A percentile compares a stretch with the other conserved stretches of the same genome.
These are phyloP conservation scores for Agaricus subrufescens DNA, from an alignment of 768 basidiomycete genomes.

Conservation along the genomic window DNA sequence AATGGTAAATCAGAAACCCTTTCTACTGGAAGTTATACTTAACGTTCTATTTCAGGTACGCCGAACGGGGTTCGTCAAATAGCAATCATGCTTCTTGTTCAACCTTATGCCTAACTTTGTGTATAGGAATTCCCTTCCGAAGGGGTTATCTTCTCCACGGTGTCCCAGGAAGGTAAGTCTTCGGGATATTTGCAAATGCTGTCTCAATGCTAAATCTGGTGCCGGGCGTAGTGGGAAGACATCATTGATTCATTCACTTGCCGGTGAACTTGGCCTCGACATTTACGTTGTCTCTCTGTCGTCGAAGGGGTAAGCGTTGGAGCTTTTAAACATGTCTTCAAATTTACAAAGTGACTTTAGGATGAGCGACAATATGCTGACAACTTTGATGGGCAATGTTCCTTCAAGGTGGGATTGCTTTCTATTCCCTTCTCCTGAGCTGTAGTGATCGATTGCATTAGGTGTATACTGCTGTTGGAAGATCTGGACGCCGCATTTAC, in stretches of 20 bases:
- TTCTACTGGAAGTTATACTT: slow-evolving; percentile 12
- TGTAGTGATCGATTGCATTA: slow-evolving; percentile 23
- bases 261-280: slow-evolving; percentile 81
- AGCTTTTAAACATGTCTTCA: background rate
- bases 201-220: slow-evolving; percentile 1
- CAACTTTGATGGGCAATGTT: slow-evolving; percentile 85
- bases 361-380: slow-evolving; percentile 88
- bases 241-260: slow-evolving; percentile 79
- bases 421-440: slow-evolving; percentile 7
- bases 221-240: slow-evolving; percentile 65
- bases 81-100: slow-evolving; percentile 14
- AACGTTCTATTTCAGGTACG: slow-evolving; percentile 57
- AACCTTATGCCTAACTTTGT: slow-evolving; percentile 11
- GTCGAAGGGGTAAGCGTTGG: slow-evolving; percentile 65
- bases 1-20: slow-evolving; percentile 51
- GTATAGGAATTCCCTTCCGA: slow-evolving; percentile 78
- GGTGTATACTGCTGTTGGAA: slow-evolving; percentile 90
- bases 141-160: slow-evolving; percentile 82
- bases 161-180: slow-evolving; percentile 72
- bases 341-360: slow-evolving; percentile 30
- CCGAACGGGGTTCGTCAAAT: slow-evolving; percentile 67
- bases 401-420: slow-evolving; percentile 57
- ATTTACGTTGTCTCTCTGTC: slow-evolving; percentile 90
- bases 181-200: slow-evolving; percentile 7
- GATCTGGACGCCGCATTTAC: slow-evolving; percentile 93